These are phyloP conservation scores for Corylus heterophylla DNA, from an alignment of 306 rosid species.

Conservation along the genomic window DNA sequence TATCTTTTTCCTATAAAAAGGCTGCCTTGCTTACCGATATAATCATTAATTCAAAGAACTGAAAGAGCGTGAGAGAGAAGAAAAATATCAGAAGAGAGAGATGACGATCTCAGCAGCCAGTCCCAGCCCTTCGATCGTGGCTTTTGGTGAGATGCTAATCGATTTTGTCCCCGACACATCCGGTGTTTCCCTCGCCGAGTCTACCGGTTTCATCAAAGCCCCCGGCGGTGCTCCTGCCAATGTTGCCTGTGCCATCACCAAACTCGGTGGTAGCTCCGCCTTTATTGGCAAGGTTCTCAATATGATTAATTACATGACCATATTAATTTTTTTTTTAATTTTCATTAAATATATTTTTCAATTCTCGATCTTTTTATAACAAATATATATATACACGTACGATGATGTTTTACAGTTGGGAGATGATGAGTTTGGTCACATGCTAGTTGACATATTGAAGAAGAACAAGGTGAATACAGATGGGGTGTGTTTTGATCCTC, in stretches of 20 bases:
- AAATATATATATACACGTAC: no score
- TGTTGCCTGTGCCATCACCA: slow-evolving; percentile 69
- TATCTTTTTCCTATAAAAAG: neutral
- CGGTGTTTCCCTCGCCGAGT: slow-evolving; percentile 68
- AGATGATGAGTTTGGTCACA: slow-evolving; percentile 68
- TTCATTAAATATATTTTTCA: no score
- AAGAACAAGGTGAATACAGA: slow-evolving; percentile 49
- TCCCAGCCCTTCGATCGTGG: slow-evolving; percentile 29
- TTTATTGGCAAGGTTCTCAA: slow-evolving; percentile 58
- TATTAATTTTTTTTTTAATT: no score
- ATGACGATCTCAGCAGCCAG: slow-evolving; percentile 37
- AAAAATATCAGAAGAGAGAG: neutral
- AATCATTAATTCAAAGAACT: slow-evolving; percentile 1
- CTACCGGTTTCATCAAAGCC: slow-evolving; percentile 58
- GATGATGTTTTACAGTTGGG: slow-evolving; percentile 42
- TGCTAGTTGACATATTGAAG: slow-evolving; percentile 57
- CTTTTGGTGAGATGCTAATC: slow-evolving; percentile 74
- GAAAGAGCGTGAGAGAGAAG: neutral
- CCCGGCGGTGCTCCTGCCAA: slow-evolving; percentile 83
- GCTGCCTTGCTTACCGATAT: neutral
- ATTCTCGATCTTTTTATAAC: no score
- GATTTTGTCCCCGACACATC: slow-evolving; percentile 63
- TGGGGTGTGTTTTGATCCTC: slow-evolving; percentile 48
- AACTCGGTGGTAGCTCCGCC: slow-evolving; percentile 65
- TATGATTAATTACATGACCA: no score